Percentiles rank a stretch among this genome's conserved stretches.
Evolutionary conservation across 768 basidiomycete species (phyloP).

Genomic region (Psilocybe sp.): DNA sequence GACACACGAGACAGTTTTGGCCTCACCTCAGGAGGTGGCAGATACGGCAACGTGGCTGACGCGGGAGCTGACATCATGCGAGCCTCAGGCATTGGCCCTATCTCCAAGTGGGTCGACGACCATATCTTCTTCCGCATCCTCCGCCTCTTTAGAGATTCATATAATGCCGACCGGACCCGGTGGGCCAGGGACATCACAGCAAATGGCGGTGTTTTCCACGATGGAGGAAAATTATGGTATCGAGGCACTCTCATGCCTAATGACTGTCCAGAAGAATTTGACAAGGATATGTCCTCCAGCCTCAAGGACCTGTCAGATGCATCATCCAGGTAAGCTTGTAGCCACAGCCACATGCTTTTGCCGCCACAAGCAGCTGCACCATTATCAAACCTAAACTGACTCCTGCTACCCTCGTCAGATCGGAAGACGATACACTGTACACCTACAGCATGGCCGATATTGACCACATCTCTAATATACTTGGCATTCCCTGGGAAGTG

Average conservation of each 20-base stretch:
- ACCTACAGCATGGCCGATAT: constrained; percentile 24
- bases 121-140: constrained; percentile 26
- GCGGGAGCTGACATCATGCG: constrained; percentile 21
- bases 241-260: constrained; percentile 15
- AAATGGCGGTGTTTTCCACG: not conserved
- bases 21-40: constrained; percentile 11
- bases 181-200: constrained; percentile 11
- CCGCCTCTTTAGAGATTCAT: constrained; percentile 14
- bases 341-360: too few relatives aligned
- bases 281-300: constrained; percentile 22
- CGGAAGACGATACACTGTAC: constrained; percentile 7
- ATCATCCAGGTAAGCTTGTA: too few relatives aligned
- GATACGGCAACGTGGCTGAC: constrained; percentile 22
- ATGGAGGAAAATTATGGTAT: constrained; percentile 21
- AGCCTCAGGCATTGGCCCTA: constrained; percentile 22
- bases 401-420: too few relatives aligned
- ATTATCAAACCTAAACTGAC: too few relatives aligned
- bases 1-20: constrained; percentile 25
- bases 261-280: constrained; percentile 22
- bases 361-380: too few relatives aligned
- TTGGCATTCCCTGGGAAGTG: constrained; percentile 21
- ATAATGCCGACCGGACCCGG: constrained; percentile 17
- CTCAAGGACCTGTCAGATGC: constrained; percentile 21
- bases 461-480: constrained; percentile 20
- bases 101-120: constrained; percentile 31